Percentiles rank a stretch among this genome's conserved stretches.
These are phyloP conservation scores for Pisolithus thermaeus DNA, from an alignment of 1,284 basidiomycete genomes.

Conservation along the genomic window DNA sequence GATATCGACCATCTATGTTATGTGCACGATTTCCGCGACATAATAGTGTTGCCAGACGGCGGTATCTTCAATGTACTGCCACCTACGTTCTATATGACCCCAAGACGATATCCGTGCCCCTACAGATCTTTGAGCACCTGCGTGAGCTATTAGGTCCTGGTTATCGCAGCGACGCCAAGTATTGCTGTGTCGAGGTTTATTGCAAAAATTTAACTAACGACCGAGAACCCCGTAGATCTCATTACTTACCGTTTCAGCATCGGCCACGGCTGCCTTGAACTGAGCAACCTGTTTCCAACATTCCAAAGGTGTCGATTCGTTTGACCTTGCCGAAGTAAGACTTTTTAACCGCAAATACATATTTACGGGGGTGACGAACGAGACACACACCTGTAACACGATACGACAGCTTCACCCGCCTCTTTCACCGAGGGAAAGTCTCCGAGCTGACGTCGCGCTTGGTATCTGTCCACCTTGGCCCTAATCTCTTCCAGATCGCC, in stretches of 20 bases:
- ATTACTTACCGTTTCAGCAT: slow-evolving; percentile 53
- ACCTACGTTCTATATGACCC: no score
- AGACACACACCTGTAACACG: slow-evolving; percentile 65
- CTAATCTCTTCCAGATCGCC: slow-evolving; percentile 71
- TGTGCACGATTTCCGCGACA: no score
- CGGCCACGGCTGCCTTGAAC: slow-evolving; percentile 67
- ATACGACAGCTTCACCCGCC: slow-evolving; percentile 53
- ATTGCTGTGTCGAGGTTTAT: slow-evolving; percentile 15
- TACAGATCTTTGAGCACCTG: not conserved
- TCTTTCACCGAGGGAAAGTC: slow-evolving; percentile 55
- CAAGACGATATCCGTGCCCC: no score
- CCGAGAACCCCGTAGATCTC: not conserved
- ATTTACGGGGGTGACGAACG: not conserved
- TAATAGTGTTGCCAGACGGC: no score
- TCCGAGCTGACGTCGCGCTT: slow-evolving; percentile 48
- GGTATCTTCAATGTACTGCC: no score
- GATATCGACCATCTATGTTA: no score
- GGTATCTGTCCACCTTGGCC: slow-evolving; percentile 68
- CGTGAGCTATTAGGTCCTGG: not conserved
- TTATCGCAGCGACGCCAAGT: slow-evolving; percentile 25
- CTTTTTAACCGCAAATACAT: not conserved
- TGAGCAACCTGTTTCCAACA: slow-evolving; percentile 73
- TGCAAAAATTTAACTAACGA: slow-evolving; percentile 1
- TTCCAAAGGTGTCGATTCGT: slow-evolving; percentile 57
- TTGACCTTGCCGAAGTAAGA: slow-evolving; percentile 37